These are phyloP conservation scores for Wallacemonas sp. DNA, from an alignment of 208 protist species.

Conservation along the genomic window DNA sequence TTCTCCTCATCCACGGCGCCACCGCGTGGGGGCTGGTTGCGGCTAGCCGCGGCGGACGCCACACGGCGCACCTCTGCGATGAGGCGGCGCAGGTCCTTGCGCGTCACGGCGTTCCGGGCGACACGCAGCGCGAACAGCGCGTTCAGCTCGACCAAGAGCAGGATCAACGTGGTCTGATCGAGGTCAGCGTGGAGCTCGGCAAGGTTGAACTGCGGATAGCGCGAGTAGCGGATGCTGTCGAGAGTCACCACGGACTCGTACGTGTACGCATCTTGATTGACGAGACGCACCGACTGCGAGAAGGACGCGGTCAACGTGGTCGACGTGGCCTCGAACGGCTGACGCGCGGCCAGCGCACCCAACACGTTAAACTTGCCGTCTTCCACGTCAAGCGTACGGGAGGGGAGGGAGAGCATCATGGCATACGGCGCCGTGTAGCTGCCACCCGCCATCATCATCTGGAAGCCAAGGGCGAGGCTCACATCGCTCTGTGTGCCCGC, in stretches of 20 bases:
- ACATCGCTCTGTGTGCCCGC: not conserved
- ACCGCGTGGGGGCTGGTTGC: not conserved
- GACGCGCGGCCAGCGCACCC: not conserved
- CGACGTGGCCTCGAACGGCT: not conserved
- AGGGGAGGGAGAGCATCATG: conserved; percentile 6
- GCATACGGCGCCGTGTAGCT: not conserved
- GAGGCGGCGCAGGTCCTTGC: conserved; percentile 9
- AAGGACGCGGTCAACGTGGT: not conserved
- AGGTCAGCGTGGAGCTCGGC: conserved; percentile 3
- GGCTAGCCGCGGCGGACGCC: not conserved
- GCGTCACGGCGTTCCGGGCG: conserved; percentile 4
- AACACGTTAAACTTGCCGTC: conserved; percentile 6
- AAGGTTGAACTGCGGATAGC: conserved; percentile 7
- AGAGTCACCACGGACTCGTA: not conserved
- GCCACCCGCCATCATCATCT: not conserved
- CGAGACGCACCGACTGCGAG: not conserved
- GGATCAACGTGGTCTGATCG: conserved; percentile 1
- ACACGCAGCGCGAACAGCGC: conserved; percentile 1
- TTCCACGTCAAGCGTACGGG: not conserved
- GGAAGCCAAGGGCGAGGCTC: not conserved
- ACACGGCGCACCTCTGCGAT: conserved; percentile 10
- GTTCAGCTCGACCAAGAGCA: conserved; percentile 5
- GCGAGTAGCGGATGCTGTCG: not conserved
- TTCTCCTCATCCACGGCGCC: not conserved
- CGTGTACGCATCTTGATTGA: not conserved